Evolutionary conservation across 305 asterid genomes (phyloP).

Genomic region (Salvia sclarea): DNA sequence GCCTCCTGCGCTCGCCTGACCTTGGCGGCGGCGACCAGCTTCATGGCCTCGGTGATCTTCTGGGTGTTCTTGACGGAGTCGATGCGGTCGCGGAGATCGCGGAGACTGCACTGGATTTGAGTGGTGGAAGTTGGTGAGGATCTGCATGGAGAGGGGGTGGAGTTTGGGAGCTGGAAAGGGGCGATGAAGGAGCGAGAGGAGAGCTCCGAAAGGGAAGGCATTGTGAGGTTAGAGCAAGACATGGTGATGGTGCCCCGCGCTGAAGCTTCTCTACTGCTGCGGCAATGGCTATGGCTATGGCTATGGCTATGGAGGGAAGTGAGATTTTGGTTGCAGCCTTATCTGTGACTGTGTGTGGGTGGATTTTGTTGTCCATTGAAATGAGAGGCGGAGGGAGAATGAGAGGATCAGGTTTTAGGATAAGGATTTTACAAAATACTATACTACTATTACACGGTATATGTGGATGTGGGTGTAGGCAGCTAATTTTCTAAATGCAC

Average conservation of each 20-base stretch:
- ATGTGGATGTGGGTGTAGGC: too few relatives aligned
- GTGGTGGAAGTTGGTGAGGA: slow-evolving; percentile 54
- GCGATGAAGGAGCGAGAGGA: slow-evolving; percentile 60
- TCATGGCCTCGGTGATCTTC: slow-evolving; percentile 97
- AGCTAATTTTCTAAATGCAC: too few relatives aligned
- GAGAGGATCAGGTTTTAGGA: slow-evolving; percentile 69
- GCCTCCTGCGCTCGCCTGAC: slow-evolving; percentile 96
- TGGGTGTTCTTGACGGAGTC: slow-evolving; percentile 82
- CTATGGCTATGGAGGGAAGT: slow-evolving; percentile 39
- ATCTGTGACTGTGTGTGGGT: slow-evolving; percentile 46
- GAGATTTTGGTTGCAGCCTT: slow-evolving; percentile 28
- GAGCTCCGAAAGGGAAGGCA: slow-evolving; percentile 70
- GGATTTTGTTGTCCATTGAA: slow-evolving; percentile 31
- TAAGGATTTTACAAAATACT: slow-evolving; percentile 55
- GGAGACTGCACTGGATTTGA: slow-evolving; percentile 69
- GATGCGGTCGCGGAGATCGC: slow-evolving; percentile 83
- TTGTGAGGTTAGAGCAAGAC: slow-evolving; percentile 56
- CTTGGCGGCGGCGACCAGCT: slow-evolving; percentile 94
- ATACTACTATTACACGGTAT: background rate
- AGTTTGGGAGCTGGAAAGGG: slow-evolving; percentile 57
- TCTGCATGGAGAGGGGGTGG: slow-evolving; percentile 42
- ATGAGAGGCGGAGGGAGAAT: slow-evolving; percentile 65
- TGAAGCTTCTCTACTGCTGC: too few relatives aligned
- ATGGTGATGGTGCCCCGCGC: slow-evolving; percentile 26
- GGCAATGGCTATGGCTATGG: too few relatives aligned